Base-by-base conservation (phyloP, 2,329 filamentous ascomycete species). In the Penicillium sp. region DNA sequence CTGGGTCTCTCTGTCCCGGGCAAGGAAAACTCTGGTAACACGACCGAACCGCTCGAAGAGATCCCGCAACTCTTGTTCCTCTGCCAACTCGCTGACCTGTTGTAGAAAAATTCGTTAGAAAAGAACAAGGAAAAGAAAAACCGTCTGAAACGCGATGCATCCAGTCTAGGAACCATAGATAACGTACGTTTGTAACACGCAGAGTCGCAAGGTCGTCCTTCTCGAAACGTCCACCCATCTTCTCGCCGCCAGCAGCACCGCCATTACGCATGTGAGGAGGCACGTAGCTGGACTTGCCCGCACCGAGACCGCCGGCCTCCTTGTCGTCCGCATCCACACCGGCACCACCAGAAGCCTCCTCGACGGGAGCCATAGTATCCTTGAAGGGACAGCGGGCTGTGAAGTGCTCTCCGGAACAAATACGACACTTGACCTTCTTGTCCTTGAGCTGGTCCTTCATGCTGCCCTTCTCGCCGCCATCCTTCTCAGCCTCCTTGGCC, bases 391-490 rank as follows among this genome's bases (percentile, higher is more conserved):
- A 99, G 77, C 95, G 89, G 67, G 93, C 93, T 43, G 95, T 99
- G 84, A 98, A 99, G 87, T 99, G 95, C 83, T 99, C 95, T 74
- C 93, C 95, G 75, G 88, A 90, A 82, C 95, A 99, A 76, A 99
- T 98, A 84, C 95, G 90, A 80, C 95, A 99, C 86, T 98, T 98
- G 84, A 99, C 96, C 83, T 97, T 96, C 87, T 97, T 96, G 82
- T 97, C 93, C 86, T 95, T 96, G 72, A 98, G 84, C 70, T 84
- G 81, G 61, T 84, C 82, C 74, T 86, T 84, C 78, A 87, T 83
- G 73, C 81, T 79, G 73, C 87, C 85, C 79, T 86, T 84, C 80
- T 77, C 76, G 60, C 71, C 71, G 49, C 74, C 76, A 22, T 73
- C 75, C 75, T 80, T 79, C 72, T 80, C 76, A n/a, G 64, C 74